phyloP scores from a whole-genome alignment of 2,329 filamentous ascomycete genomes.

The Trichoderma afroharzianum region DNA sequence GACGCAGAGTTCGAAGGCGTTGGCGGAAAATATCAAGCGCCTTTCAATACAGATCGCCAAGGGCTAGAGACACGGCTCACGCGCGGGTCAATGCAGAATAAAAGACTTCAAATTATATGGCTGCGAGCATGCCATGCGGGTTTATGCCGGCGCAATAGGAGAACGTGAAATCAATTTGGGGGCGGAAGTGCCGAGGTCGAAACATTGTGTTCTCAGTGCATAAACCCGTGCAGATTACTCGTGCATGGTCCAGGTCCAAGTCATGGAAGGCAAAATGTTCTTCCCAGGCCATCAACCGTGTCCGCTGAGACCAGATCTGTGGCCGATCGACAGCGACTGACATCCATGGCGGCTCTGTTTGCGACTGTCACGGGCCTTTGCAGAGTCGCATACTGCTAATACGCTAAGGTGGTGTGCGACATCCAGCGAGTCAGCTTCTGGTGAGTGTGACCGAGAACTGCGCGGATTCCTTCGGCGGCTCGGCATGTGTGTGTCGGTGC shows the following conservation, averaged over 20 bases:
- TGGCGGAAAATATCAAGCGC: neutral
- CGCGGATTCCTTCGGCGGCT: neutral
- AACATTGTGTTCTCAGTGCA: neutral
- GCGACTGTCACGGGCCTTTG: neutral
- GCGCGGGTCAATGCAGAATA: neutral
- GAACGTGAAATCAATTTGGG: neutral
- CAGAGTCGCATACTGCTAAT: neutral
- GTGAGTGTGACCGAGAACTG: neutral
- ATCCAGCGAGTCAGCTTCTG: conserved; percentile 1
- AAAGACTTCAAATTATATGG: neutral
- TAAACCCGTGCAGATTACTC: neutral
- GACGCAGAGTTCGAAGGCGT: neutral
- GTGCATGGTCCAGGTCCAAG: neutral
- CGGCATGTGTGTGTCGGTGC: neutral
- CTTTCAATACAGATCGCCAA: neutral
- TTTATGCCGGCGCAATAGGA: neutral
- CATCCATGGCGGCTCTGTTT: neutral
- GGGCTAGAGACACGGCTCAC: neutral
- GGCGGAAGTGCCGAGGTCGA: conserved; percentile 3
- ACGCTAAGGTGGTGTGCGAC: conserved; percentile 10
- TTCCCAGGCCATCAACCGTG: neutral
- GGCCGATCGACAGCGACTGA: neutral
- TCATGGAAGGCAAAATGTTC: neutral
- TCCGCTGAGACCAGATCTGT: neutral
- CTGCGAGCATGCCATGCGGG: neutral